phyloP scores from a whole-genome alignment of 139 green algal genomes.

The Tetraselmis striata region DNA sequence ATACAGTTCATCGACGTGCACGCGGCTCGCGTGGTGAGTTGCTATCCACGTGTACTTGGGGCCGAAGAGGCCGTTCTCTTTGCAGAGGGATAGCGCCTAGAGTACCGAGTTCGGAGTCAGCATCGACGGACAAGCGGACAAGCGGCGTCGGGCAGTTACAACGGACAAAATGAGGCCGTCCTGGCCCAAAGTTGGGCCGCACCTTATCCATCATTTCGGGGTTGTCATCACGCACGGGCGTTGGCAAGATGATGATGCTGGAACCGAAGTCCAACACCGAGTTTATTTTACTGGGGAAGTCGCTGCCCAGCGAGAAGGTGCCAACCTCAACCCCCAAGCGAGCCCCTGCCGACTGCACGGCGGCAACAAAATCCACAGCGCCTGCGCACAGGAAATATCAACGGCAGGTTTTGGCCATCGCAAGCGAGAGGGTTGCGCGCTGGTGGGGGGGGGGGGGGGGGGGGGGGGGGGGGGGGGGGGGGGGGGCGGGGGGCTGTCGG shows the following conservation, averaged over 20 bases:
- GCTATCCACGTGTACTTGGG: not conserved
- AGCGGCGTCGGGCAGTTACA: not conserved
- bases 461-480: too few species aligned
- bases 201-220: not conserved
- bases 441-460: too few species aligned
- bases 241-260: not conserved
- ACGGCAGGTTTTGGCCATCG: too few species aligned
- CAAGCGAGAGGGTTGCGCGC: too few species aligned
- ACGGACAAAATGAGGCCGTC: not conserved
- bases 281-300: not conserved
- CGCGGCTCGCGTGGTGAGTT: not conserved
- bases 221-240: not conserved
- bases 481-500: not conserved
- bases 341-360: not conserved
- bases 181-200: not conserved
- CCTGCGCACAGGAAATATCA: not conserved
- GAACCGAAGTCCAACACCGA: not conserved
- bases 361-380: not conserved
- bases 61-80: not conserved
- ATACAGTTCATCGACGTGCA: not conserved
- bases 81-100: not conserved
- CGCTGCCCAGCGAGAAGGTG: not conserved
- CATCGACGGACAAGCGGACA: not conserved
- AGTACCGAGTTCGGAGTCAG: not conserved
- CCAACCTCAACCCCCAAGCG: not conserved